Base-by-base conservation (phyloP, 2,329 filamentous ascomycete genomes). In the Phaeosphaeriaceae sp. region DNA sequence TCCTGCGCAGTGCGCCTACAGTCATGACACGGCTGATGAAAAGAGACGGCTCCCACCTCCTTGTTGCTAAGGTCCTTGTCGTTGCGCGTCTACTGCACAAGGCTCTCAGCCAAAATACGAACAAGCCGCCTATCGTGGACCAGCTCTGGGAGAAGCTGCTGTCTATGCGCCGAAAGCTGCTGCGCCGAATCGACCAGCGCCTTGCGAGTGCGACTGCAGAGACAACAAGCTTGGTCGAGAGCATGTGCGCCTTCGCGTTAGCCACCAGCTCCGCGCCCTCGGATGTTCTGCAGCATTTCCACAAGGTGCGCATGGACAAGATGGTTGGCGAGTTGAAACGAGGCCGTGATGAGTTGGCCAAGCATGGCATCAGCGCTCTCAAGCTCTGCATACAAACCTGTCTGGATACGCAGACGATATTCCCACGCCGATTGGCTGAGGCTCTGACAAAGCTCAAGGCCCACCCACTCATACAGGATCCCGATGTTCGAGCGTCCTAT, bases 241-340 rank as follows among this genome's bases (percentile, higher is more conserved):
- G 89, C 0, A 83, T 97, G 65, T 91, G 89, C 55, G 93, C 93
- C 0, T 93, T 93, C 74, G 93, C 92, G 60, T 82, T 98, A 51
- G 87, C 89, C 1, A 93, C 90, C 2, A 96, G 87, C 69, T 92
- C 90, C 0, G 91, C 92, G 0, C 88, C 91, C 0, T 88, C 86
- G 56, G 93, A 97, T 72, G 90, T 92, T 0, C 78, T 97, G 53
- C 83, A 87, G 7, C 89, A 95, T 76, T 94, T 97, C 68, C 84
- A 96, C 50, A 84, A 88, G 51, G 85, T 93, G 7, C 85, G 94
- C 46, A 84, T 86, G 42, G 86, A 90, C 56, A 88, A 88, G 27
- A 88, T 97, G 69, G 82, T 85, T 0, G 78, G 84, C 41, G 84
- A 86, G 11, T 84, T 94, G 49, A 85, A 87, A 76, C 48, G 80